Conservation (phyloP, 139 green algal species). For the Eudorina sp. region DNA sequence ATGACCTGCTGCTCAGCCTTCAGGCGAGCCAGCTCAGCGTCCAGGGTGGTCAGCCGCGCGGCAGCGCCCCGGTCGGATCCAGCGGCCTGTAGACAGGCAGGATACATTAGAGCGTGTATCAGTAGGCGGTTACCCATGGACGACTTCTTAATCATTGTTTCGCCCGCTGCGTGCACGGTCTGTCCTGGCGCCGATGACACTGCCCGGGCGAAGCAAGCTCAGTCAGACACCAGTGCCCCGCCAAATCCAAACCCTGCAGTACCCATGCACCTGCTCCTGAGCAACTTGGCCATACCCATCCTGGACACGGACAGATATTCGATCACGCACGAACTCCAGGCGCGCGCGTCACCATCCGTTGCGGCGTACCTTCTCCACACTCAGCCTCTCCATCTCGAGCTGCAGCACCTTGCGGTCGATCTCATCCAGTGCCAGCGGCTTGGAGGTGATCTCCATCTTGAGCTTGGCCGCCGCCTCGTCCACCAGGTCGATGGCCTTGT, state of each 20-base stretch:
- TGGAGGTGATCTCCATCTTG: conserved; percentile 99
- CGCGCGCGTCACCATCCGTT: background rate
- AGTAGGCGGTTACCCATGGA: background rate
- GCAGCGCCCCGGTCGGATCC: conserved; percentile 75
- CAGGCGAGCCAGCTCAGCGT: conserved; percentile 82
- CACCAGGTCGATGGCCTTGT: conserved; percentile 92
- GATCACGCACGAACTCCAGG: background rate
- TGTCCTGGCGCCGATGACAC: background rate
- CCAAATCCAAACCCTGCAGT: background rate
- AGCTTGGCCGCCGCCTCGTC: conserved; percentile 97
- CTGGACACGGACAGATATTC: background rate
- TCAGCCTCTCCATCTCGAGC: conserved; percentile 92
- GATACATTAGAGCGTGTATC: background rate
- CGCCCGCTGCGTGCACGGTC: background rate
- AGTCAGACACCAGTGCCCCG: background rate
- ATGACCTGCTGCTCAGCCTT: conserved; percentile 86
- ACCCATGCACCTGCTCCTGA: too few relatives aligned
- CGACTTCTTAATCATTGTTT: background rate
- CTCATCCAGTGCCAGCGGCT: conserved; percentile 95
- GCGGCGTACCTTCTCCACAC: conserved; percentile 56
- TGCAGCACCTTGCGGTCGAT: conserved; percentile 89
- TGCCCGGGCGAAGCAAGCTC: background rate
- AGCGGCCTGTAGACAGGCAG: conserved; percentile 67
- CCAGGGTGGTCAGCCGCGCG: conserved; percentile 80
- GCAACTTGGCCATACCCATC: background rate